These are phyloP conservation scores for Helotiales sp. DNA, from an alignment of 2,329 filamentous ascomycete species.

Conservation along the genomic window DNA sequence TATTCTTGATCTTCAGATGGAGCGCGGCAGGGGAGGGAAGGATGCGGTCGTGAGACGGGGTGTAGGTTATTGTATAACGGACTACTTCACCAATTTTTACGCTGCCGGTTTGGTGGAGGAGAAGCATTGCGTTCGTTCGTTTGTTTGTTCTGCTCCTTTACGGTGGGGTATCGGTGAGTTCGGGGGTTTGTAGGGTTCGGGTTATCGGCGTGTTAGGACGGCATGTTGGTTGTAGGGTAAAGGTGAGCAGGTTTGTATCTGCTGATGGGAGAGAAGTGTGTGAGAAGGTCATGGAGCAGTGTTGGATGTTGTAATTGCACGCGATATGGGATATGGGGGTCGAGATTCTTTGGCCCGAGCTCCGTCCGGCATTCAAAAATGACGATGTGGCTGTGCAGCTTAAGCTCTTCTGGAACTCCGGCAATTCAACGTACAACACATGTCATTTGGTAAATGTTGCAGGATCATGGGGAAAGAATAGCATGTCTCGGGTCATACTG, in stretches of 20 bases:
- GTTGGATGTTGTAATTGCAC: neutral
- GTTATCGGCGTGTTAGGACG: neutral
- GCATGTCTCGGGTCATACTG: neutral
- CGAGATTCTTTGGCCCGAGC: neutral
- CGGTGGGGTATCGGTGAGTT: neutral
- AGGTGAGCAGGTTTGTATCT: neutral
- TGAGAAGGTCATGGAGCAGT: neutral
- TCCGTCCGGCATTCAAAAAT: neutral
- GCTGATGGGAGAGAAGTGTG: neutral
- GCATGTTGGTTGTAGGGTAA: neutral
- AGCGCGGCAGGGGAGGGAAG: conserved; percentile 80
- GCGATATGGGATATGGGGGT: neutral
- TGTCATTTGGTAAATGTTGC: neutral
- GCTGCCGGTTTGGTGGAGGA: conserved; percentile 86
- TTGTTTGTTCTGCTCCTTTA: too few relatives aligned
- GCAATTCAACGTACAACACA: neutral
- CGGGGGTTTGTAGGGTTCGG: neutral
- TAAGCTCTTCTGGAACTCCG: neutral
- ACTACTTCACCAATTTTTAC: conserved; percentile 95
- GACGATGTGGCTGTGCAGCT: conserved; percentile 8
- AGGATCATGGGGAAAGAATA: neutral
- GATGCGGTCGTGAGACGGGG: conserved; percentile 83
- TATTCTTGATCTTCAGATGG: conserved; percentile 87
- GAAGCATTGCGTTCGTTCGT: too few relatives aligned
- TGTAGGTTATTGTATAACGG: conserved; percentile 90